These are phyloP conservation scores for Phyllosticta citriasiana DNA, from an alignment of 2,329 filamentous ascomycete genomes.

Conservation along the genomic window DNA sequence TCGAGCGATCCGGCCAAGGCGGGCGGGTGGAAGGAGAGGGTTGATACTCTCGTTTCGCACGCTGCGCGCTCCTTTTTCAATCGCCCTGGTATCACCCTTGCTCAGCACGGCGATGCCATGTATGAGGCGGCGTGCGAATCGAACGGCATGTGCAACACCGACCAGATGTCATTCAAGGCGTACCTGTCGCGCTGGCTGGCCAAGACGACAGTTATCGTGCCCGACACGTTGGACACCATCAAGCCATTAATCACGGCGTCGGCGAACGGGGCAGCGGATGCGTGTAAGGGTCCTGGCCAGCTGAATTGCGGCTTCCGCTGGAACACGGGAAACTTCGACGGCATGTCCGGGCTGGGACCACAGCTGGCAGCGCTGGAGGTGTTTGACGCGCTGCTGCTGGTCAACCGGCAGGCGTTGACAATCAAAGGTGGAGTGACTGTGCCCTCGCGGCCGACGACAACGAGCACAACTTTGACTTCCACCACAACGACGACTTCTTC, in stretches of 20 bases:
- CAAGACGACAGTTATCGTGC: conserved; percentile 29
- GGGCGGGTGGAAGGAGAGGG: conserved; percentile 44
- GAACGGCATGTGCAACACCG: conserved; percentile 36
- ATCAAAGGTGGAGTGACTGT: not conserved
- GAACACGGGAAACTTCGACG: conserved; percentile 36
- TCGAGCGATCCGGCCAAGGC: conserved; percentile 43
- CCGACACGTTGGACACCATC: conserved; percentile 29
- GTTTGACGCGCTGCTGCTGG: conserved; percentile 33
- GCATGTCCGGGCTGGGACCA: conserved; percentile 44
- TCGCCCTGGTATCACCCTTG: conserved; percentile 40
- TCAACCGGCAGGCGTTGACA: not conserved
- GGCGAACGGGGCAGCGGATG: conserved; percentile 45
- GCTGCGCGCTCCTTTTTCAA: conserved; percentile 46
- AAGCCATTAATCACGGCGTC: conserved; percentile 44
- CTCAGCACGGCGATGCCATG: conserved; percentile 32
- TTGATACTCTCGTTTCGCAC: conserved; percentile 49
- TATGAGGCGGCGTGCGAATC: conserved; percentile 38
- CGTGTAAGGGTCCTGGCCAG: conserved; percentile 41
- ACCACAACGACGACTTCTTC: not conserved
- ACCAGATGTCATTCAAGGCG: conserved; percentile 39
- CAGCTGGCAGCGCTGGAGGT: conserved; percentile 50
- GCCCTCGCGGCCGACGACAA: not conserved
- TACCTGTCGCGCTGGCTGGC: conserved; percentile 35
- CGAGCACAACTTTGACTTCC: not conserved
- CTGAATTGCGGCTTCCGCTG: conserved; percentile 38